Conservation (phyloP, 768 basidiomycete species). For the Scleroderma citrinum region DNA sequence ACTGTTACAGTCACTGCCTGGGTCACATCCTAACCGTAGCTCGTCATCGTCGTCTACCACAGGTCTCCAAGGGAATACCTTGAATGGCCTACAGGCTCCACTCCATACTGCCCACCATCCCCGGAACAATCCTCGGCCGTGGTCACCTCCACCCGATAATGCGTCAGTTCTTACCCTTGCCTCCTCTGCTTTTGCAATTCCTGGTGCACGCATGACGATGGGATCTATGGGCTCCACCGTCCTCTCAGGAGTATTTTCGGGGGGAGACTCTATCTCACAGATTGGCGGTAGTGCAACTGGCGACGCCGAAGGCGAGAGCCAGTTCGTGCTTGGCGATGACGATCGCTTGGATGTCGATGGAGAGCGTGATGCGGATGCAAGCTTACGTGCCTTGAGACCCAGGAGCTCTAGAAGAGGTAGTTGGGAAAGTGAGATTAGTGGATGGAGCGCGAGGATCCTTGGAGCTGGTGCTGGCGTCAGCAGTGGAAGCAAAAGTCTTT, state of each 20-base stretch:
- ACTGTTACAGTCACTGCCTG: conserved; percentile 31
- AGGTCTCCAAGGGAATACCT: conserved; percentile 23
- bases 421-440: conserved; percentile 87
- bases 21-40: conserved; percentile 12
- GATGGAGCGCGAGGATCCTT: conserved; percentile 73
- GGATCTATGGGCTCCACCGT: conserved; percentile 39
- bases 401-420: conserved; percentile 82
- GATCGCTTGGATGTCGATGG: conserved; percentile 47
- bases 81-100: conserved; percentile 62
- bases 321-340: conserved; percentile 61
- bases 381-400: conserved; percentile 83
- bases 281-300: conserved; percentile 55
- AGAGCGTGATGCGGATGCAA: conserved; percentile 74
- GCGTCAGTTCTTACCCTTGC: conserved; percentile 91
- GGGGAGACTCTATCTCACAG: conserved; percentile 63
- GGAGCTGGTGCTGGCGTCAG: conserved; percentile 43
- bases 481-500: conserved; percentile 49
- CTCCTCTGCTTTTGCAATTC: conserved; percentile 82
- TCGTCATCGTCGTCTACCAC: conserved; percentile 23
- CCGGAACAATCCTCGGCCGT: conserved; percentile 91
- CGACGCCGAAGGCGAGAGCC: conserved; percentile 55
- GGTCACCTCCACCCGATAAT: conserved; percentile 85
- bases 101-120: conserved; percentile 91
- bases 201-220: conserved; percentile 46
- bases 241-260: conserved; percentile 46